Conservation (phyloP, 2,329 filamentous ascomycete genomes). For the Microdochium nivale region DNA sequence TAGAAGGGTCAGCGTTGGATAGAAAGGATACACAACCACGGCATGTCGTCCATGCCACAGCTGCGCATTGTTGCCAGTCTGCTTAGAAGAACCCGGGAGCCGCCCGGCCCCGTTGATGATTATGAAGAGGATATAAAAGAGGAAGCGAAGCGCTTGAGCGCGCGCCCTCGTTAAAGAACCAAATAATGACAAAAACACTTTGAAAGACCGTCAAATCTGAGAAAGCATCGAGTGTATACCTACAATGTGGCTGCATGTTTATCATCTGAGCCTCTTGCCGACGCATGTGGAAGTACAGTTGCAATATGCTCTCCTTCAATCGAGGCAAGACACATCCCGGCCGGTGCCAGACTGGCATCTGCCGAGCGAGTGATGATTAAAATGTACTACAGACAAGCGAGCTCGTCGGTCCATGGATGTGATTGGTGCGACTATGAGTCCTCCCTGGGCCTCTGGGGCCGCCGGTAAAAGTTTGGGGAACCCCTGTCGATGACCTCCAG, state of each 20-base stretch:
- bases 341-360: neutral
- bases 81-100: too few species aligned
- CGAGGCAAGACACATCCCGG: too few species aligned
- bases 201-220: neutral
- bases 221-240: too few species aligned
- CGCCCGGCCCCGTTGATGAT: too few species aligned
- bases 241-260: too few species aligned
- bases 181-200: neutral
- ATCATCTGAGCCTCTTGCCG: too few species aligned
- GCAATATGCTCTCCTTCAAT: too few species aligned
- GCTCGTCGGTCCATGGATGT: neutral
- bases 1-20: neutral
- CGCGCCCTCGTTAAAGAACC: too few species aligned
- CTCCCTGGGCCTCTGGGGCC: neutral
- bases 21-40: neutral
- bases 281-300: too few species aligned
- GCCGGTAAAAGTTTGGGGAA: neutral
- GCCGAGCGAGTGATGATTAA: neutral
- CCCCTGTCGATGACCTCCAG: neutral
- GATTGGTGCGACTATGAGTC: neutral
- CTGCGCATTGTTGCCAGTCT: too few species aligned
- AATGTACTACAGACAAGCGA: neutral
- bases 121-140: neutral
- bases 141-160: too few species aligned
- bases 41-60: too few species aligned